A percentile compares a stretch with the other conserved stretches of the same genome.
phyloP scores from a whole-genome alignment of 441 rosid genomes.

The Macaranga tanarius region DNA sequence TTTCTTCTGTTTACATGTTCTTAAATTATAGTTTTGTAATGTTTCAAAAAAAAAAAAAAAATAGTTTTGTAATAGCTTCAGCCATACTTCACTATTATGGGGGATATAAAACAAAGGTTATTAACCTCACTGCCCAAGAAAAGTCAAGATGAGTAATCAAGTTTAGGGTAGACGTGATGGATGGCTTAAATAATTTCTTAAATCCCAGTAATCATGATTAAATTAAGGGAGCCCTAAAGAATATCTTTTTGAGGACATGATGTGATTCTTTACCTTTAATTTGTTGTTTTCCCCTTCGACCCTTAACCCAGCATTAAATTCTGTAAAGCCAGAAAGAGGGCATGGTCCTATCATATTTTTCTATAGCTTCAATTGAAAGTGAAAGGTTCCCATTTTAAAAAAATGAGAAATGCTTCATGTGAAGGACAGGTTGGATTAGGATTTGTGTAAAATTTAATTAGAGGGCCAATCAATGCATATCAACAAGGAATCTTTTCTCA shows the following conservation, averaged over 20 bases:
- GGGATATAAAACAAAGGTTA: neutral
- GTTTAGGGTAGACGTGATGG: neutral
- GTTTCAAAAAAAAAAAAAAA: no score
- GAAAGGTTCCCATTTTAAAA: neutral
- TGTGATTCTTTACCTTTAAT: neutral
- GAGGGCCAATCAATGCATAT: neutral
- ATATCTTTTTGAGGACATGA: neutral
- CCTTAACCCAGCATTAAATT: neutral
- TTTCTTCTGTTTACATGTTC: neutral
- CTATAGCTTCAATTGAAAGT: neutral
- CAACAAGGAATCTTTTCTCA: neutral
- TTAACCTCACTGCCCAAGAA: constrained; percentile 6
- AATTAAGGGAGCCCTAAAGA: neutral
- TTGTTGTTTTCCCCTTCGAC: neutral
- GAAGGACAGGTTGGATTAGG: neutral
- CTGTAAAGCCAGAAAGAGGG: neutral
- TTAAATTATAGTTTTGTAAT: no score
- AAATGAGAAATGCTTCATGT: neutral
- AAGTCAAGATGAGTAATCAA: neutral
- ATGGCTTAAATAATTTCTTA: constrained; percentile 11
- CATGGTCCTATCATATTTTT: neutral
- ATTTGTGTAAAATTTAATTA: neutral
- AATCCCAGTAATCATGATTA: constrained; percentile 5
- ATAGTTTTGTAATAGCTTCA: neutral
- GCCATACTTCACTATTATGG: constrained; percentile 1